Evolutionary conservation across 2,329 filamentous ascomycete genomes (phyloP).

Genomic region (Monosporascus sp.): DNA sequence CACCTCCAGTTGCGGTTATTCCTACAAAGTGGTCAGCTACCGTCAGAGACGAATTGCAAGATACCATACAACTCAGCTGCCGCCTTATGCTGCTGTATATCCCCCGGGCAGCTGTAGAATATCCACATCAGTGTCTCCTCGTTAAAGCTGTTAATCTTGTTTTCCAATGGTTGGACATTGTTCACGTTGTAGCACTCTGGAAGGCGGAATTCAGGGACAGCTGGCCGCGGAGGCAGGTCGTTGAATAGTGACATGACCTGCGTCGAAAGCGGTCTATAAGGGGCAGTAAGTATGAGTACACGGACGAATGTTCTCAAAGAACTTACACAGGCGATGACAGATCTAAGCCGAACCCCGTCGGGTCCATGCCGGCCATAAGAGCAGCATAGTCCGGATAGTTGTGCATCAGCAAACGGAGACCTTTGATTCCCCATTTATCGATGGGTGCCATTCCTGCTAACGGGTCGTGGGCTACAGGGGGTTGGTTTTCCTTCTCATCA

Average conservation of each 20-base stretch:
- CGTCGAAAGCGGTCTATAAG: constrained; percentile 47
- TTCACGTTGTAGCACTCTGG: constrained; percentile 65
- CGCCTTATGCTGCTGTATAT: constrained; percentile 59
- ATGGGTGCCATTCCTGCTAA: constrained; percentile 56
- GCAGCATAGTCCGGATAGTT: constrained; percentile 60
- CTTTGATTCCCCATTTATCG: constrained; percentile 63
- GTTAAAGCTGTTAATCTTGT: constrained; percentile 62
- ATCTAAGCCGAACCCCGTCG: constrained; percentile 53
- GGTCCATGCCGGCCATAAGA: constrained; percentile 56
- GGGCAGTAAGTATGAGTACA: constrained; percentile 3
- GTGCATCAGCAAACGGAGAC: constrained; percentile 58
- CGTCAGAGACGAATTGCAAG: not conserved
- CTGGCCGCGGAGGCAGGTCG: constrained; percentile 52
- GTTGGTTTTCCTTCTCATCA: constrained; percentile 37
- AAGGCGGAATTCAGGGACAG: constrained; percentile 52
- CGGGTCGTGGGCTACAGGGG: constrained; percentile 48
- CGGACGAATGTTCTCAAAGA: not conserved
- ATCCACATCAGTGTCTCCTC: constrained; percentile 67
- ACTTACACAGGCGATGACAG: constrained; percentile 54
- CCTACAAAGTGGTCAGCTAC: constrained; percentile 30
- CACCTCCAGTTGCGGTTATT: constrained; percentile 63
- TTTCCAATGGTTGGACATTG: constrained; percentile 61
- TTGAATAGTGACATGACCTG: constrained; percentile 60
- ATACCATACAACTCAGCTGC: constrained; percentile 55
- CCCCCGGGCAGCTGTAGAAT: constrained; percentile 62